Evolutionary conservation across 768 basidiomycete genomes (phyloP), one percentile per base, ranked within the genome.

Genomic region (Lactarius deliciosus): DNA sequence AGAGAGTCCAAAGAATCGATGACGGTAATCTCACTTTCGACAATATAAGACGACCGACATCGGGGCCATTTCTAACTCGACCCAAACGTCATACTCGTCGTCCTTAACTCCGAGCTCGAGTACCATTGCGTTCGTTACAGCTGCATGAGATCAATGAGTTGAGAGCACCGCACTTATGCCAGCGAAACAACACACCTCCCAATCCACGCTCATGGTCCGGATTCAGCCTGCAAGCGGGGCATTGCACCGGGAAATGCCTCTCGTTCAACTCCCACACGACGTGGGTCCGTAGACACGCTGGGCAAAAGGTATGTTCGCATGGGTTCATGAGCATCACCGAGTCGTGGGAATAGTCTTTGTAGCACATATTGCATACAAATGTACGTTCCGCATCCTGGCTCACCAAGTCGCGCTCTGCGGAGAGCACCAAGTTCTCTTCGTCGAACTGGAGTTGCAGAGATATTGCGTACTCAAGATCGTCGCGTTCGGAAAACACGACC

Each of bases 91-190:
- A 11, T 58, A 58, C n/a, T 58, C 34, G n/a, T 40, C 36, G 34
- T 58, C 57, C 9, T 36, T n/a, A 40, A 57, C 36, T 22, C 57
- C 57, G 36, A 58, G 57, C 13, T 58, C 57, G n/a, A 58, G 57
- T 22, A 40, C 57, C 36, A 40, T 58, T 2, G 30, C 36, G 25
- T 6, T 22, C 9, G 57, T 58, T n/a, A 58, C 57, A 10, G 40
- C 57, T 58, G 10, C 2, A 15, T 32, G 36, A 25, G 30, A 9
- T 11, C 30, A 22, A 58, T 36, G 25, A 58, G 57, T 40, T 22
- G 16, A 32, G 10, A 18, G 18, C 15, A 32, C 25, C n/a, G 7
- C 20, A 58, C n/a, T 15, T 11, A 40, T 10, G 55, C 30, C 18
- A 32, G 18, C 30, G 55, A 58, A 22, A 40, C 10, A 22, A 40